phyloP scores from a whole-genome alignment of 768 basidiomycete species.

The Tubosaeta brunneosetosa region DNA sequence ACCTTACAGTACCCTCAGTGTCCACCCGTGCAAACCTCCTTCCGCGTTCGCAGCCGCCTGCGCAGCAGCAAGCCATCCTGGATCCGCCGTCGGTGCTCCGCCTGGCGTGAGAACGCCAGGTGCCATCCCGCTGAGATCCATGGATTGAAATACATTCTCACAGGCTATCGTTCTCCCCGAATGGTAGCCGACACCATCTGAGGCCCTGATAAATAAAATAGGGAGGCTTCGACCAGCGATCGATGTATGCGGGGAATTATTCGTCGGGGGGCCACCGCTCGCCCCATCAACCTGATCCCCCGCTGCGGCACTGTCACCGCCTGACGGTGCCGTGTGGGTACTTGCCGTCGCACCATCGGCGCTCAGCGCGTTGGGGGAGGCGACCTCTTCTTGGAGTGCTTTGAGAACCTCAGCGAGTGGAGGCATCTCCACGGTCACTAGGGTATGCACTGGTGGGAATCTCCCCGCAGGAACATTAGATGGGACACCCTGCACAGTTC shows the following conservation, averaged over 20 bases:
- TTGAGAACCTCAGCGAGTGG: slow-evolving; percentile 69
- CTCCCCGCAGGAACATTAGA: slow-evolving; percentile 37
- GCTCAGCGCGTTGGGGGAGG: slow-evolving; percentile 36
- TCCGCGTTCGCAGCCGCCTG: slow-evolving; percentile 64
- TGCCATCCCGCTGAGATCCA: slow-evolving; percentile 55
- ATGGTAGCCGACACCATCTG: slow-evolving; percentile 85
- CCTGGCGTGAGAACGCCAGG: slow-evolving; percentile 42
- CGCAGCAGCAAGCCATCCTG: slow-evolving; percentile 71
- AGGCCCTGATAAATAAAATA: slow-evolving; percentile 73
- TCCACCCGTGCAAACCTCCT: slow-evolving; percentile 71
- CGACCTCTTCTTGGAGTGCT: slow-evolving; percentile 67
- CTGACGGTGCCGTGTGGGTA: slow-evolving; percentile 31
- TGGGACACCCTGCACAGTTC: slow-evolving; percentile 12
- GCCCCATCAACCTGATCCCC: slow-evolving; percentile 29
- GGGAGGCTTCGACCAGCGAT: slow-evolving; percentile 70
- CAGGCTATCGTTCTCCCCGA: slow-evolving; percentile 81
- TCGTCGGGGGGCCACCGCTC: slow-evolving; percentile 16
- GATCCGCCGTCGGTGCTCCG: slow-evolving; percentile 45
- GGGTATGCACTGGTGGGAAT: slow-evolving; percentile 64
- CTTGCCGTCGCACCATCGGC: slow-evolving; percentile 36
- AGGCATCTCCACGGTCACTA: slow-evolving; percentile 85
- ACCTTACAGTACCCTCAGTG: slow-evolving; percentile 68
- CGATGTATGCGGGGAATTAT: slow-evolving; percentile 38
- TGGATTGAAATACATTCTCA: slow-evolving; percentile 70
- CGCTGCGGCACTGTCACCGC: slow-evolving; percentile 19